phyloP scores from a whole-genome alignment of 768 basidiomycete genomes.

The Rhizopogon sp. region DNA sequence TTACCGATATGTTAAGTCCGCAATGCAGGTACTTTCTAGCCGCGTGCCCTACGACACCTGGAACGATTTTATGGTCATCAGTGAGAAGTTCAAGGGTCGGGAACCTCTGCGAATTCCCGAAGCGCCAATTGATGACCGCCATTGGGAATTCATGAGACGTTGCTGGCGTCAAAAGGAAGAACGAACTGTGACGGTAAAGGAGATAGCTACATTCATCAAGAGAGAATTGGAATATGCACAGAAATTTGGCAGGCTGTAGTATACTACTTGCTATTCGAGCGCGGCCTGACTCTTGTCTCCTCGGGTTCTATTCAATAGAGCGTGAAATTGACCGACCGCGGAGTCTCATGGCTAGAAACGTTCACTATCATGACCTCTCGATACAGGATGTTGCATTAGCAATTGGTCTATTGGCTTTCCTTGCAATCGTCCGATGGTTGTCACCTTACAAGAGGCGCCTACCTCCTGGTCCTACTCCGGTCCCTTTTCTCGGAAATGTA shows the following conservation, averaged over 20 bases:
- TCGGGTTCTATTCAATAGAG: too few relatives aligned
- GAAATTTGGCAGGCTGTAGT: background rate
- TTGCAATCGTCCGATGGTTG: too few relatives aligned
- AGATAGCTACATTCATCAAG: background rate
- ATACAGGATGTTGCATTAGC: too few relatives aligned
- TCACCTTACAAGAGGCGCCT: conserved; percentile 15
- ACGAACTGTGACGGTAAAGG: background rate
- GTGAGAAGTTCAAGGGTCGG: background rate
- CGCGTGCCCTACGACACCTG: background rate
- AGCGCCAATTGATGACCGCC: background rate
- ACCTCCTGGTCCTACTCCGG: conserved; percentile 49
- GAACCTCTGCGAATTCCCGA: background rate
- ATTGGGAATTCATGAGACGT: conserved; percentile 4
- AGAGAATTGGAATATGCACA: background rate
- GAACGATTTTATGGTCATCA: background rate
- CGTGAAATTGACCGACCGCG: too few relatives aligned
- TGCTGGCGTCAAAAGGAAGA: conserved; percentile 3
- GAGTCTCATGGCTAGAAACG: too few relatives aligned
- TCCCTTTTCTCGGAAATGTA: conserved; percentile 38
- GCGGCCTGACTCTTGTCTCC: too few relatives aligned
- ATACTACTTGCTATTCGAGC: too few relatives aligned
- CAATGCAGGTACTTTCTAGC: conserved; percentile 1
- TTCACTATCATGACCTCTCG: too few relatives aligned
- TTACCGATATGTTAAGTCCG: background rate
- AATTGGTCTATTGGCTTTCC: too few relatives aligned